Evolutionary conservation across 2,329 filamentous ascomycete genomes (phyloP), one percentile per base, ranked within the genome.

Genomic region (Samsoniella hepiali): DNA sequence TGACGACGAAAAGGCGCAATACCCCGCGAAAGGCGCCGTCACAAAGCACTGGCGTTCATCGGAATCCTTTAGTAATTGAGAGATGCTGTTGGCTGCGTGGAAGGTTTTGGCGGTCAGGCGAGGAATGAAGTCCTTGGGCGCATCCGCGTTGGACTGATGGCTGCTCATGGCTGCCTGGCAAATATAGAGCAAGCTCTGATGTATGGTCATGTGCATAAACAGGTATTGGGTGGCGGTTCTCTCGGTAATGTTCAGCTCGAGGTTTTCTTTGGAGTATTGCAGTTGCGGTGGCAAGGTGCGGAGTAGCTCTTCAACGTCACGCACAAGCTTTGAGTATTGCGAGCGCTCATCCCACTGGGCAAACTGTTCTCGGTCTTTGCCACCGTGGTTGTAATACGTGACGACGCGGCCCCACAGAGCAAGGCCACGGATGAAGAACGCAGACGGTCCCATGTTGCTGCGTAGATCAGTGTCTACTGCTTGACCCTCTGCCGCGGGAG

Each of bases 371-470:
- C 85, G 81, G 65, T 93, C 90, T 72, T 90, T 93, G 1, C 93
- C 93, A 31, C 93, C 93, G 64, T 97, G 86, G 72, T 97, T 97
- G 66, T 97, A 80, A 73, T 97, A 97, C 65, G 89, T 89, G 69
- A 97, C 90, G 56, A 97, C 88, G 56, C 88, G 88, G 5, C 95
- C 95, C 93, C 94, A 98, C 38, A 97, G 80, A 2, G 93, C 87
- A 65, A 98, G 91, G 2, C 89, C 83, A 27, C 91, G 88, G 66
- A 98, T 90, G 71, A 95, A 90, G 75, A 96, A 97, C 11, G 94
- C 93, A 1, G 93, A 90, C 5, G 96, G 92, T 2, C 94, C 95
- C 93, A 98, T 96, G 71, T 97, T 97, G 8, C 91, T 88, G 69
- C 84, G 87, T 82, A 67, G 91, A 82, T 82, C 22, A 88, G 74